A percentile compares a stretch with the other conserved stretches of the same genome.
Conservation (phyloP, 1,139 yeast genomes). For the Suhomyces yuchorum region DNA sequence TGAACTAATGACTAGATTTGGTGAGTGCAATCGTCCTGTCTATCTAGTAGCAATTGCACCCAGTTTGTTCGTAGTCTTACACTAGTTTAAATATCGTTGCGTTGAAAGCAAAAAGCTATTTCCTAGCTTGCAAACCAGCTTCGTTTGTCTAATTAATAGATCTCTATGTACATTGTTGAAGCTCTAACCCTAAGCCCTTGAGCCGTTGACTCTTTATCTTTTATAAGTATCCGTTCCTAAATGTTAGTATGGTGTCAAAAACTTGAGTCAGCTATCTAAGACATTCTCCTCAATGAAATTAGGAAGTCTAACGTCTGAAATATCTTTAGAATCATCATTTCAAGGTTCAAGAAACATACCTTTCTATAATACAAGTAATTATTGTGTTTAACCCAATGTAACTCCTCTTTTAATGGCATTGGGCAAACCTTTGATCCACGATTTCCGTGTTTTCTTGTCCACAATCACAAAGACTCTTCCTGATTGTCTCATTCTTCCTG, state of each 20-base stretch:
- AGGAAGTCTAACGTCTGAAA: constrained; percentile 38
- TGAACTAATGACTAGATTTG: no score
- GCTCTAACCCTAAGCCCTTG: not conserved
- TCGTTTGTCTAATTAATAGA: not conserved
- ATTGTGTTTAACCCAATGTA: constrained; percentile 33
- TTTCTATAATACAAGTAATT: constrained; percentile 9
- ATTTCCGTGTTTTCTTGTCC: constrained; percentile 63
- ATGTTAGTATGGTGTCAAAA: constrained; percentile 15
- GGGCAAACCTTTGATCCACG: constrained; percentile 86
- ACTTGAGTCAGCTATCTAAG: constrained; percentile 28
- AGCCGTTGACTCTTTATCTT: not conserved
- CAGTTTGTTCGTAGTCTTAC: no score
- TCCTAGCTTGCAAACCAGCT: not conserved
- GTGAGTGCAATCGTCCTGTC: no score
- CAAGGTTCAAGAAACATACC: constrained; percentile 17
- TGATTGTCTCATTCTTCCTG: constrained; percentile 87
- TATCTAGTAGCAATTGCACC: no score
- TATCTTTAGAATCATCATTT: constrained; percentile 32
- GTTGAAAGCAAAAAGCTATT: not conserved
- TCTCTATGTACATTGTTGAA: not conserved
- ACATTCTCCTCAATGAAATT: constrained; percentile 30
- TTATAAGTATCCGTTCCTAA: constrained; percentile 3
- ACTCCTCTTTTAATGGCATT: constrained; percentile 62
- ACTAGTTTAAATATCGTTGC: no score
- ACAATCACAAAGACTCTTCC: constrained; percentile 83